A percentile compares a stretch with the other conserved stretches of the same genome.
These are phyloP conservation scores for Paraphysoderma sedebokerense DNA, from an alignment of 371 early-diverging fungal genomes.

Conservation along the genomic window DNA sequence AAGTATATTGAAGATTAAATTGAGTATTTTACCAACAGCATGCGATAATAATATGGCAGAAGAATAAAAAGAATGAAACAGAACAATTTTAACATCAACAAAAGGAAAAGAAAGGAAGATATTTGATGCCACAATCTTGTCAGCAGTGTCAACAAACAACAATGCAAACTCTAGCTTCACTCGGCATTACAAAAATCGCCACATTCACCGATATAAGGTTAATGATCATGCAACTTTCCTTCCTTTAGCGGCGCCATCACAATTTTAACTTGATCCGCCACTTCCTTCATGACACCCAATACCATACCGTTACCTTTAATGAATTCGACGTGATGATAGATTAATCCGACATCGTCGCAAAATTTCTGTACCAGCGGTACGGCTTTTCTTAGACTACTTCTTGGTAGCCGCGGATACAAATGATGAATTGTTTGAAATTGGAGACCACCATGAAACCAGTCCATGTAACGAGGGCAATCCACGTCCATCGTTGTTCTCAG, in stretches of 20 bases:
- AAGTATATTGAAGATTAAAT: too few relatives aligned
- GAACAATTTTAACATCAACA: too few relatives aligned
- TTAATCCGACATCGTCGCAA: slow-evolving; percentile 45
- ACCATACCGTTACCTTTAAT: slow-evolving; percentile 50
- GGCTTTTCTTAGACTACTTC: slow-evolving; percentile 60
- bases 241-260: slow-evolving; percentile 45
- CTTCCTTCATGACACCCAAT: slow-evolving; percentile 37
- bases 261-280: slow-evolving; percentile 50
- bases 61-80: too few relatives aligned
- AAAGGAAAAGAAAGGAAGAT: too few relatives aligned
- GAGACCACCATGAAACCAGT: slow-evolving; percentile 94
- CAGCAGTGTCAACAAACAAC: too few relatives aligned
- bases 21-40: too few relatives aligned
- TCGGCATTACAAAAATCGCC: too few relatives aligned
- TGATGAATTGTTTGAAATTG: slow-evolving; percentile 95
- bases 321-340: slow-evolving; percentile 50
- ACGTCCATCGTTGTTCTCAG: slow-evolving; percentile 94
- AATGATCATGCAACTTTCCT: too few relatives aligned
- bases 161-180: too few relatives aligned
- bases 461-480: slow-evolving; percentile 81
- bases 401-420: slow-evolving; percentile 80
- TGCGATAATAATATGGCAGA: too few relatives aligned
- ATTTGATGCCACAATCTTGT: too few relatives aligned
- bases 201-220: too few relatives aligned
- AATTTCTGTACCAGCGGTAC: slow-evolving; percentile 57